Conservation (phyloP, 2,329 filamentous ascomycete genomes). For the Talaromyces piceae region DNA sequence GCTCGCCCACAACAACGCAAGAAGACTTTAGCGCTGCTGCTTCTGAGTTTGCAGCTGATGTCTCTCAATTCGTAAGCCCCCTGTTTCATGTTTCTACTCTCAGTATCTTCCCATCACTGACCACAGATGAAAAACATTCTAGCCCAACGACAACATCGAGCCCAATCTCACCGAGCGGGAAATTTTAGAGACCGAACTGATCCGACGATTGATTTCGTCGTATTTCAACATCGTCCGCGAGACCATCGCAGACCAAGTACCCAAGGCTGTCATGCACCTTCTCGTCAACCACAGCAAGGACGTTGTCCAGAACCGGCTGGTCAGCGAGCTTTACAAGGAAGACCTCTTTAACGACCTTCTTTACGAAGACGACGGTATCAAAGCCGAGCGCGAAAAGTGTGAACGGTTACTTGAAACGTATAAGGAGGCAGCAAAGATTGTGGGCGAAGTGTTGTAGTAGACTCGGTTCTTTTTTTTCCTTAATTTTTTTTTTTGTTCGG, state of each 20-base stretch:
- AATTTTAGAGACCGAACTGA: conserved; percentile 94
- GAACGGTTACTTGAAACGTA: conserved; percentile 93
- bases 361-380: conserved; percentile 95
- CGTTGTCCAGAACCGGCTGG: conserved; percentile 91
- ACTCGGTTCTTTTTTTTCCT: conserved; percentile 6
- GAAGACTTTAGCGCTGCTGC: conserved; percentile 30
- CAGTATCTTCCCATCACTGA: neutral
- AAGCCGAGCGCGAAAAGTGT: conserved; percentile 97
- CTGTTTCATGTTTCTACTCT: neutral
- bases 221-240: conserved; percentile 99
- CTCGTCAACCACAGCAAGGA: conserved; percentile 98
- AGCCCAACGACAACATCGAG: conserved; percentile 51
- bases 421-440: conserved; percentile 95
- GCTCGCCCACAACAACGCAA: conserved; percentile 37
- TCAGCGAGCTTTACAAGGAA: conserved; percentile 93
- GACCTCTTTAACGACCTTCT: conserved; percentile 82
- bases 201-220: conserved; percentile 89
- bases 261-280: conserved; percentile 97
- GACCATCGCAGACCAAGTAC: conserved; percentile 96
- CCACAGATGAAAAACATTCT: neutral
- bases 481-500: neutral
- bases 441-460: conserved; percentile 79
- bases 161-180: conserved; percentile 91
- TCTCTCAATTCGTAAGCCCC: conserved; percentile 42
- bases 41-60: conserved; percentile 36